phyloP scores from a whole-genome alignment of 2,329 filamentous ascomycete species.

The Thelonectria rubi region DNA sequence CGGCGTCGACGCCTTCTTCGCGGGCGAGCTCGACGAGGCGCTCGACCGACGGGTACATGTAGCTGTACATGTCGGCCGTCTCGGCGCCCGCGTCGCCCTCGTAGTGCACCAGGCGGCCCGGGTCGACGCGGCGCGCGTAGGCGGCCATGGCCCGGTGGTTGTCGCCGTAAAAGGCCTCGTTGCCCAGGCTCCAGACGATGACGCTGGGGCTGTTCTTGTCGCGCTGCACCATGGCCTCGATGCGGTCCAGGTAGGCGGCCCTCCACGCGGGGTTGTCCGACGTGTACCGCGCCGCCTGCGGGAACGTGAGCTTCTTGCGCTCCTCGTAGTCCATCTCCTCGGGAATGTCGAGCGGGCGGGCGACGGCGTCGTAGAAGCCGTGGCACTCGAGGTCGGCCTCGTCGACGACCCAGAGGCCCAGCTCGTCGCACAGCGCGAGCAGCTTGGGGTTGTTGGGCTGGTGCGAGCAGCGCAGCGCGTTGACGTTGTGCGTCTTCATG shows the following conservation, averaged over 20 bases:
- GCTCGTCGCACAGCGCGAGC: conserved; percentile 69
- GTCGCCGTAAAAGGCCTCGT: conserved; percentile 75
- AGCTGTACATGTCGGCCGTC: conserved; percentile 71
- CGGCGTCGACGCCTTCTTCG: conserved; percentile 52
- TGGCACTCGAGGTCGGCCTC: conserved; percentile 64
- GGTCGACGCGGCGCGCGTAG: conserved; percentile 66
- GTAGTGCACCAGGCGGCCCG: conserved; percentile 70
- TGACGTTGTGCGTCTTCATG: conserved; percentile 78
- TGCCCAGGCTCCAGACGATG: conserved; percentile 78
- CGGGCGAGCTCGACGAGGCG: conserved; percentile 57
- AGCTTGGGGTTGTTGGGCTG: conserved; percentile 71
- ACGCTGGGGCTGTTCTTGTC: conserved; percentile 78
- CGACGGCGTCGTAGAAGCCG: conserved; percentile 61
- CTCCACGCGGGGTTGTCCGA: conserved; percentile 69
- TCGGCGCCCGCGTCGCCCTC: conserved; percentile 69
- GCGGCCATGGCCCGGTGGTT: conserved; percentile 76
- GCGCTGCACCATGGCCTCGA: conserved; percentile 69
- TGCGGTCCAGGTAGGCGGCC: conserved; percentile 73
- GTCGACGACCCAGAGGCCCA: conserved; percentile 70
- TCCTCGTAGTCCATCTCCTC: conserved; percentile 68
- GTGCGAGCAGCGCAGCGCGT: conserved; percentile 74
- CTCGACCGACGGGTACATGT: conserved; percentile 70
- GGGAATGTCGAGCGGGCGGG: conserved; percentile 60
- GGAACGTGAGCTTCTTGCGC: conserved; percentile 65
- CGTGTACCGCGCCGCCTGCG: conserved; percentile 64